A percentile compares a stretch with the other conserved stretches of the same genome.
These are phyloP conservation scores for Pluteus cervinus DNA, from an alignment of 768 basidiomycete species.

Conservation along the genomic window DNA sequence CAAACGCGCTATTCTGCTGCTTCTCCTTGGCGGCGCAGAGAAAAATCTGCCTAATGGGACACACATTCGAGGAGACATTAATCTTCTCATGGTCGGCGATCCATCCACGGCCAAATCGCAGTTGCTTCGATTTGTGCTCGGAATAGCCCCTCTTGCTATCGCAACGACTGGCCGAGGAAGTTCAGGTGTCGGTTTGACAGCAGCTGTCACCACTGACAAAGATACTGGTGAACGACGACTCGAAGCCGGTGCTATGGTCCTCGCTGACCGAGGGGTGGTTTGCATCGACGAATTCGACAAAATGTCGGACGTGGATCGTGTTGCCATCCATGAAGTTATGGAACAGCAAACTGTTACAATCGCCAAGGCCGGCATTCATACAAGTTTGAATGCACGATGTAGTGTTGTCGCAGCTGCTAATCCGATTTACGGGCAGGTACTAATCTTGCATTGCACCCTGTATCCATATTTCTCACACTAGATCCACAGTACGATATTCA, in stretches of 20 bases:
- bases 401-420: slow-evolving; percentile 98
- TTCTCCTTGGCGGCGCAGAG: slow-evolving; percentile 93
- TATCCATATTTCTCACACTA: slow-evolving; percentile 7
- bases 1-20: slow-evolving; percentile 87
- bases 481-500: slow-evolving; percentile 87
- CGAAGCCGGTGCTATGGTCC: slow-evolving; percentile 99
- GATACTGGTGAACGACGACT: slow-evolving; percentile 96
- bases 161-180: slow-evolving; percentile 97
- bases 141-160: slow-evolving; percentile 94
- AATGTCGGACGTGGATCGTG: slow-evolving; percentile 98
- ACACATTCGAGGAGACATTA: slow-evolving; percentile 99
- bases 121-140: slow-evolving; percentile 90
- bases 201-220: slow-evolving; percentile 96
- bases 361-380: slow-evolving; percentile 98
- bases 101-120: slow-evolving; percentile 99
- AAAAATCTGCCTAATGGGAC: slow-evolving; percentile 98
- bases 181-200: slow-evolving; percentile 98
- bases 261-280: slow-evolving; percentile 97
- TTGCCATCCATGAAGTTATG: slow-evolving; percentile 99
- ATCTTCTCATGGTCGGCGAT: slow-evolving; percentile 98
- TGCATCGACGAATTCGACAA: slow-evolving; percentile 99
- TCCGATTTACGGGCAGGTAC: slow-evolving; percentile 94
- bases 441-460: slow-evolving; percentile 13
- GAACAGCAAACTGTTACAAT: slow-evolving; percentile 99
- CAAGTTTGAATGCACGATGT: slow-evolving; percentile 94